These are phyloP conservation scores for Colletotrichum lindemuthianum DNA, from an alignment of 2,329 filamentous ascomycete species.

Conservation along the genomic window DNA sequence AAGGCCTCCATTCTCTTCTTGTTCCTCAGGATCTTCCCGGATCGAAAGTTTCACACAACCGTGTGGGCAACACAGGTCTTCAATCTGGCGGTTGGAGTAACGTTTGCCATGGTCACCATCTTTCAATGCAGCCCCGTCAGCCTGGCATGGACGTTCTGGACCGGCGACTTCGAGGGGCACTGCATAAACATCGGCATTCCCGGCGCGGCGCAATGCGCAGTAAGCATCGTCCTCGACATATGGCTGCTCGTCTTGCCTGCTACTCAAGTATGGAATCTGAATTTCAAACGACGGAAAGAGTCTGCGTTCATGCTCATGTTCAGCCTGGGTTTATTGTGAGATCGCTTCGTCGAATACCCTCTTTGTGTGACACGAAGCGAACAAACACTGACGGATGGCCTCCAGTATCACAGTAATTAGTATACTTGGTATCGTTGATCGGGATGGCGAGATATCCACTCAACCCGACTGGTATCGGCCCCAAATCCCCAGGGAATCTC, in stretches of 20 bases:
- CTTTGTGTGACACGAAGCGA: not conserved
- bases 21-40: conserved; percentile 50
- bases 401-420: not conserved
- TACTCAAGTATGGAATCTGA: not conserved
- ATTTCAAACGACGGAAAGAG: not conserved
- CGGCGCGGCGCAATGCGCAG: not conserved
- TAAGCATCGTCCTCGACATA: not conserved
- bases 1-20: conserved; percentile 50
- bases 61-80: conserved; percentile 37
- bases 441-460: not conserved
- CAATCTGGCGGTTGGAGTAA: conserved; percentile 19
- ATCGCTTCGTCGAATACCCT: no score
- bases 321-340: conserved; percentile 16
- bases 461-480: conserved; percentile 14
- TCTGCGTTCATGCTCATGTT: not conserved
- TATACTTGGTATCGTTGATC: not conserved
- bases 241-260: conserved; percentile 9
- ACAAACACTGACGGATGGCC: no score
- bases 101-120: conserved; percentile 46
- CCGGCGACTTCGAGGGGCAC: not conserved
- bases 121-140: conserved; percentile 36
- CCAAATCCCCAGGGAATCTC: conserved; percentile 34
- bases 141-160: not conserved
- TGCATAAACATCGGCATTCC: not conserved
- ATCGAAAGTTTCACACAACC: conserved; percentile 37